Evolutionary conservation across 192 early-diverging fungal species (phyloP).

Genomic region (Podila epigama): DNA sequence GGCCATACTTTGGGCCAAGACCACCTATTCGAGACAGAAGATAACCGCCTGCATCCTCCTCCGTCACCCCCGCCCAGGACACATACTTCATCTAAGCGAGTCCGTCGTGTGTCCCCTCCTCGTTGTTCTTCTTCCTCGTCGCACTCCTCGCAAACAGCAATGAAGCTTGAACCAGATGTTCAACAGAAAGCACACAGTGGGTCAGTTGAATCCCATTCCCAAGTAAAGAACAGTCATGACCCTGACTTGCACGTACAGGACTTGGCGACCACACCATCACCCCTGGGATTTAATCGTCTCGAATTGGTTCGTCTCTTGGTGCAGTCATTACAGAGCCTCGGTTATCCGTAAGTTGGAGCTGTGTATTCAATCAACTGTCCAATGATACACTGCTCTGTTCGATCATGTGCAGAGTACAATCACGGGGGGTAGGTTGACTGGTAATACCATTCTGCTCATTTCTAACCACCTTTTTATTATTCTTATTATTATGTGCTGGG

Average conservation of each 20-base stretch:
- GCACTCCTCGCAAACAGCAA: conserved; percentile 3
- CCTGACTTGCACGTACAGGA: conserved; percentile 10
- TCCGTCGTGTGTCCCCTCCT: neutral
- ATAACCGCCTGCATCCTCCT: neutral
- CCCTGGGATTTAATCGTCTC: conserved; percentile 47
- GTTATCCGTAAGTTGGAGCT: conserved; percentile 66
- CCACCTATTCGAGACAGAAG: too few relatives aligned
- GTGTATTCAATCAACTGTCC: neutral
- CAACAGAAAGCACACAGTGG: conserved; percentile 19
- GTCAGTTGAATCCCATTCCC: neutral
- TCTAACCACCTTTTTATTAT: neutral
- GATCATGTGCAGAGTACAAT: neutral
- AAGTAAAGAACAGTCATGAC: conserved; percentile 18
- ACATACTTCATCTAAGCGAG: conserved; percentile 7
- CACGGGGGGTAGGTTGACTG: neutral
- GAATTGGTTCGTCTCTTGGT: conserved; percentile 91
- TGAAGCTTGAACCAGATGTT: conserved; percentile 29
- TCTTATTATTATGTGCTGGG: too few relatives aligned
- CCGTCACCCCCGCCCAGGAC: neutral
- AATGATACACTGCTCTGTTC: neutral
- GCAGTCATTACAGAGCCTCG: conserved; percentile 85
- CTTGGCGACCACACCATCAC: conserved; percentile 1
- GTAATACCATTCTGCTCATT: neutral
- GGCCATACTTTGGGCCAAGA: too few relatives aligned
- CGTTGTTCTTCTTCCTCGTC: neutral